Conservation (phyloP, 305 asterid genomes). For the Striga hermonthica region DNA sequence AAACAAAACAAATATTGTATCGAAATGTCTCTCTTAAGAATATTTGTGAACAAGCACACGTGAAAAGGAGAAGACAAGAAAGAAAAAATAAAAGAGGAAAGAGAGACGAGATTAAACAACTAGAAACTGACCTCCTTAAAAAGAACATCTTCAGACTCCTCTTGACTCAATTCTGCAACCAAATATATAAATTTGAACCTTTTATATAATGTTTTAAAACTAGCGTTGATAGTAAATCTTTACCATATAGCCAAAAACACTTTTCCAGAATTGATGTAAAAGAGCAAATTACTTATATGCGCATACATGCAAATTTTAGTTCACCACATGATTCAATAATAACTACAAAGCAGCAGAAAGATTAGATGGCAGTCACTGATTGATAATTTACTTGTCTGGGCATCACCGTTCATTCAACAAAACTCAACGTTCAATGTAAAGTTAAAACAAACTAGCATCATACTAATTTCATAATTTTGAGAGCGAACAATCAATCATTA, state of each 20-base stretch:
- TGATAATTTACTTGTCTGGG: conserved; percentile 17
- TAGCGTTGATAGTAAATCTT: background rate
- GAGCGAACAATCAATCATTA: conserved; percentile 8
- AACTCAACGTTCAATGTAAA: conserved; percentile 13
- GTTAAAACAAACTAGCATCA: conserved; percentile 9
- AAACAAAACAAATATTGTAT: conserved; percentile 15
- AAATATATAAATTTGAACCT: conserved; percentile 32
- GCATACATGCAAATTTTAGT: conserved; percentile 21
- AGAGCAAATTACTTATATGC: conserved; percentile 6
- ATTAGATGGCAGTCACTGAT: conserved; percentile 11
- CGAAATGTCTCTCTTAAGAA: conserved; percentile 13
- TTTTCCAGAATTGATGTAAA: conserved; percentile 13
- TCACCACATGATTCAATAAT: conserved; percentile 18
- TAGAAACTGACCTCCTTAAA: conserved; percentile 74
- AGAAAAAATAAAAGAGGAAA: background rate
- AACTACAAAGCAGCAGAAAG: conserved; percentile 23
- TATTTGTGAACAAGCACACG: background rate
- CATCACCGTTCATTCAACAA: conserved; percentile 18
- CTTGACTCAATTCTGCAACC: conserved; percentile 82
- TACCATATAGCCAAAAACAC: conserved; percentile 4
- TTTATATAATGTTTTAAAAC: conserved; percentile 15
- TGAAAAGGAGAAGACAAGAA: background rate
- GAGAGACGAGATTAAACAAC: conserved; percentile 27
- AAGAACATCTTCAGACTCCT: conserved; percentile 87
- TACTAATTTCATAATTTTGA: conserved; percentile 1